Evolutionary conservation across 1,284 basidiomycete species (phyloP), one percentile per base, ranked within the genome.

Genomic region (Ceratobasidium sp.): DNA sequence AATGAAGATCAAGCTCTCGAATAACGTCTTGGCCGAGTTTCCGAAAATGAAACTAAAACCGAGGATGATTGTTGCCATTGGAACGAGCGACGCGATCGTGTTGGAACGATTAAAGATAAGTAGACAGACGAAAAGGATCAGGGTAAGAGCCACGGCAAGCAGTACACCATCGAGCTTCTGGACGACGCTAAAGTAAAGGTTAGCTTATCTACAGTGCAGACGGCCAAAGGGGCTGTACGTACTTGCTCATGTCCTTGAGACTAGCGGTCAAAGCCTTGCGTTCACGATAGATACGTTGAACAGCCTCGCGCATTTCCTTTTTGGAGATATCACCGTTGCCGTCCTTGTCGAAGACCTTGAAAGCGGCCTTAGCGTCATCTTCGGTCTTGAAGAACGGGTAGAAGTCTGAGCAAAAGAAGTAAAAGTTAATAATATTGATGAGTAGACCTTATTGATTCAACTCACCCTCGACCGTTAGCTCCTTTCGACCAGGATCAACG

Each of bases 1-100:
- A 81, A 95, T 95, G 86, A 95, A 95, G 82, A 94, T 92, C 73
- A 51, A 94, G 87, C 90, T 93, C 72, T 95, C 93, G 81, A 95
- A 96, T 7, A 96, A 85, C 2, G 91, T 93, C 82, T 94, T 92
- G 9, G 94, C 94, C 7, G 94, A 93, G 84, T 95, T 91, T 3
- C 94, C 94, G 81, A 95, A 96, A 80, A 94, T 89, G 86, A 94
- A 94, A 12, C 92, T 94, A 83, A 94, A 94, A 9, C 92, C 92
- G 66, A 94, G 89, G 78, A 95, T 90, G 81, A 95, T 91, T 0
- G 94, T 94, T 6, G 93, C 93, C 51, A 96, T 87, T 23, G 94
- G 94, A 13, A 95, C 93, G 39, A 96, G 89, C 3, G 94, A 95
- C n/a, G 90, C 87, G 39, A 95, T 82, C 0, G 94, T 94, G 80